Percentiles rank a stretch among this genome's conserved stretches.
These are phyloP conservation scores for Echria macrotheca DNA, from an alignment of 495 filamentous ascomycete species.

Conservation along the genomic window DNA sequence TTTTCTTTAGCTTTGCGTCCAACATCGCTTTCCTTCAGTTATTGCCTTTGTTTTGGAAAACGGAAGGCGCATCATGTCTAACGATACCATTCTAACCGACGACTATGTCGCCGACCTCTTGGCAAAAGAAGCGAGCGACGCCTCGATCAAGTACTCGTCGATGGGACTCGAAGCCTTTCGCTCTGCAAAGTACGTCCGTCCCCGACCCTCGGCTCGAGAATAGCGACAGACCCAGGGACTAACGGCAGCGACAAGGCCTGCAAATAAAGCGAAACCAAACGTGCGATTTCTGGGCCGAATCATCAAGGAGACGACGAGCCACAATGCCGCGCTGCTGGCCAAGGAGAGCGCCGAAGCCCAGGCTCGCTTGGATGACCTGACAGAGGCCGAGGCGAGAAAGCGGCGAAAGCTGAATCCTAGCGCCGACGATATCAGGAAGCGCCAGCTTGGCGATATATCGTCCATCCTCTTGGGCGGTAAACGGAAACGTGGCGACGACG, in stretches of 20 bases:
- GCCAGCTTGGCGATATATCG: conserved; percentile 49
- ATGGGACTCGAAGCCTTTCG: conserved; percentile 67
- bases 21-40: too few species aligned
- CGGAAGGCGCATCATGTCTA: conserved; percentile 22
- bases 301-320: conserved; percentile 78
- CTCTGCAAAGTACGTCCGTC: conserved; percentile 52
- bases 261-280: conserved; percentile 80
- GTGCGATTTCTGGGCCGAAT: conserved; percentile 84
- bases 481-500: conserved; percentile 25
- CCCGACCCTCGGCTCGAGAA: conserved; percentile 3
- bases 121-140: conserved; percentile 64
- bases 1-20: too few species aligned
- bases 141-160: conserved; percentile 63
- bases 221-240: conserved; percentile 1
- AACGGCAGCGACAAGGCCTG: conserved; percentile 32
- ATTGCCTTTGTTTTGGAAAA: too few species aligned
- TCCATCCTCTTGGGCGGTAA: conserved; percentile 43
- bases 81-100: conserved; percentile 53
- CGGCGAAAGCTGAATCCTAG: conserved; percentile 33
- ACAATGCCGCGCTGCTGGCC: conserved; percentile 80
- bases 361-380: conserved; percentile 40
- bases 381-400: conserved; percentile 35
- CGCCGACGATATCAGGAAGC: conserved; percentile 40
- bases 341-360: conserved; percentile 65
- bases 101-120: conserved; percentile 71